Percentiles rank a stretch among this genome's conserved stretches.
These are phyloP conservation scores for Tulasnella sp. DNA, from an alignment of 768 basidiomycete genomes.

Conservation along the genomic window DNA sequence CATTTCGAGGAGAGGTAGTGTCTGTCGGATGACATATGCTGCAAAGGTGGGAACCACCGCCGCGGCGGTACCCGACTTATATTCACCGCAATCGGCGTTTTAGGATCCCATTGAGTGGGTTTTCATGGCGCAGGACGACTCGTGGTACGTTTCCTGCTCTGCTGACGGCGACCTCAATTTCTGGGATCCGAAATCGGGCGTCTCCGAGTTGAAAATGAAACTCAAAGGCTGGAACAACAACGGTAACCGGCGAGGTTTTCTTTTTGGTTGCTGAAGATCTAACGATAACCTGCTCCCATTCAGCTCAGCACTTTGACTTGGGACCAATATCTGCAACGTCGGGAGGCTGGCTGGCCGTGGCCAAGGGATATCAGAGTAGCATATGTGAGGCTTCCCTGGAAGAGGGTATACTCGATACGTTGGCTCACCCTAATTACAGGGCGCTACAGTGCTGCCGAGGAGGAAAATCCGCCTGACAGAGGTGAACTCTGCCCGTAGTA, in stretches of 20 bases:
- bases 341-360: neutral
- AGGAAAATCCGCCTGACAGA: neutral
- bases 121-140: neutral
- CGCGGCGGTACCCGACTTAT: neutral
- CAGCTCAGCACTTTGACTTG: neutral
- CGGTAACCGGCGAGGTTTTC: neutral
- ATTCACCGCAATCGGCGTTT: neutral
- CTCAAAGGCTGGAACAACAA: neutral
- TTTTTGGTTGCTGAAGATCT: neutral
- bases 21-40: neutral
- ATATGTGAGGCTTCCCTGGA: neutral
- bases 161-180: neutral
- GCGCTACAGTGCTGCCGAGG: neutral
- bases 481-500: neutral
- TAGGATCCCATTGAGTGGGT: neutral
- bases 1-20: neutral
- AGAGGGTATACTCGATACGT: neutral
- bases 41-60: neutral
- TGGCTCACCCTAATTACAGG: neutral
- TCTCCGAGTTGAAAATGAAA: neutral
- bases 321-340: neutral
- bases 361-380: neutral
- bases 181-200: conserved; percentile 4
- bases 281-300: neutral
- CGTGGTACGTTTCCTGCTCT: neutral